Conservation (phyloP, 768 basidiomycete genomes). For the Paxillus involutus region DNA sequence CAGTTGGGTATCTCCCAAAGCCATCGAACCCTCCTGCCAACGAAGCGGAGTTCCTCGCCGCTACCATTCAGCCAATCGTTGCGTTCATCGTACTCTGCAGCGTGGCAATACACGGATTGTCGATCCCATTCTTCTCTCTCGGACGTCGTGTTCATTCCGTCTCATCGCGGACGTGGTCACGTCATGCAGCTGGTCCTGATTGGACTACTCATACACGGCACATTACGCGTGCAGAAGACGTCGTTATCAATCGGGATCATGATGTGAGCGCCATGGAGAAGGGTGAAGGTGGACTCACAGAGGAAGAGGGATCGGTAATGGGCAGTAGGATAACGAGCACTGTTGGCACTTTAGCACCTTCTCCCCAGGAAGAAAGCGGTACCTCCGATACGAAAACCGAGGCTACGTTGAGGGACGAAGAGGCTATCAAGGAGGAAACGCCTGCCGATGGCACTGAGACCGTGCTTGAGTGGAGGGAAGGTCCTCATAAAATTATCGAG, state of each 20-base stretch:
- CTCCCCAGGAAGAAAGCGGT: constrained; percentile 5
- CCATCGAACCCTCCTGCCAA: constrained; percentile 45
- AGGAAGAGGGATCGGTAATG: constrained; percentile 28
- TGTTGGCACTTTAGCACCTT: background rate
- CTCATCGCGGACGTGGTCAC: constrained; percentile 84
- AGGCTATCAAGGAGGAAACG: constrained; percentile 32
- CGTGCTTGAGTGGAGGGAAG: constrained; percentile 67
- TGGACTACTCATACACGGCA: constrained; percentile 80
- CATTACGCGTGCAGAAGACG: constrained; percentile 69
- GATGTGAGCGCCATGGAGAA: constrained; percentile 48
- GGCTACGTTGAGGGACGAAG: constrained; percentile 11
- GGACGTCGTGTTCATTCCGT: constrained; percentile 84
- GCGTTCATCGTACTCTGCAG: constrained; percentile 94
- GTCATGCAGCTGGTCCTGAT: constrained; percentile 71
- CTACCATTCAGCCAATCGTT: constrained; percentile 88
- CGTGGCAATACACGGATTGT: constrained; percentile 84
- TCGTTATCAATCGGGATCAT: constrained; percentile 83
- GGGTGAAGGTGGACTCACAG: constrained; percentile 34
- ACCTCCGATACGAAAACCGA: constrained; percentile 8
- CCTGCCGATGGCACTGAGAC: constrained; percentile 45
- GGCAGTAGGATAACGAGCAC: constrained; percentile 25
- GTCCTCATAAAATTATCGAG: constrained; percentile 66
- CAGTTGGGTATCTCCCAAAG: constrained; percentile 56
- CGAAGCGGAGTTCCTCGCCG: constrained; percentile 65
- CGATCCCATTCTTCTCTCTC: constrained; percentile 93